Base-by-base conservation (phyloP, 768 basidiomycete species). In the Suillus subluteus region DNA sequence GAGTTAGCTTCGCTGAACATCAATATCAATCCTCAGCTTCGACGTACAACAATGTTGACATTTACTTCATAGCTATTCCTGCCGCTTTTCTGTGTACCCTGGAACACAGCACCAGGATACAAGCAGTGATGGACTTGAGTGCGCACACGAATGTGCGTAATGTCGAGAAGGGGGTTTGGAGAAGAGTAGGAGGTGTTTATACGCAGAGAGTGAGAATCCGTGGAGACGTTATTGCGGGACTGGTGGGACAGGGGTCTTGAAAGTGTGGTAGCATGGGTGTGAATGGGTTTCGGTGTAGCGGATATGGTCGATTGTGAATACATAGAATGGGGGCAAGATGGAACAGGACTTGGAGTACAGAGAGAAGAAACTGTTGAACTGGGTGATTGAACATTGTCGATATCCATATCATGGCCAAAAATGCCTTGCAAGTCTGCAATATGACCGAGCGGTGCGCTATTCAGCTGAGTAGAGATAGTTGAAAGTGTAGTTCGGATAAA, bases 31-130 rank as follows among this genome's bases (percentile, higher is more conserved):
- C 74, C 12, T 56, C 54, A 5, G 11, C 9, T 62, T 6, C 37
- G 35, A 88, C 94, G 74, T 78, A 97, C 95, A 76, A 95, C 88
- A 63, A 99, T 92, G 65, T 91, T 91, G 65, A 99, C 95, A 73
- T 88, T 91, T 50, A 98, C 97, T 68, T 97, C 94, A 82, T 98
- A 98, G 74, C 91, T 92, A 75, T 92, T 96, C 71, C 95, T 86
- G 4, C 96, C 97, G 69, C 91, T 93, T 81, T 95, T 95, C 80
- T 99, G 97, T 0, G 94, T 95, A 3, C 97, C 97, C 67, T 88
- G 84, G 77, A 96, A 99, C 18, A 86, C 84, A 48, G 94, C 91
- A 3, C 97, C 97, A 38, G 96, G 91, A 78, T 96, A 94, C 12
- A 94, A 83, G 75, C 91, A 93, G 70, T 91, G 87, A 73, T 91